Evolutionary conservation across 306 rosid genomes (phyloP), one percentile per base, ranked within the genome.

Genomic region (Ammopiptanthus mongolicus): DNA sequence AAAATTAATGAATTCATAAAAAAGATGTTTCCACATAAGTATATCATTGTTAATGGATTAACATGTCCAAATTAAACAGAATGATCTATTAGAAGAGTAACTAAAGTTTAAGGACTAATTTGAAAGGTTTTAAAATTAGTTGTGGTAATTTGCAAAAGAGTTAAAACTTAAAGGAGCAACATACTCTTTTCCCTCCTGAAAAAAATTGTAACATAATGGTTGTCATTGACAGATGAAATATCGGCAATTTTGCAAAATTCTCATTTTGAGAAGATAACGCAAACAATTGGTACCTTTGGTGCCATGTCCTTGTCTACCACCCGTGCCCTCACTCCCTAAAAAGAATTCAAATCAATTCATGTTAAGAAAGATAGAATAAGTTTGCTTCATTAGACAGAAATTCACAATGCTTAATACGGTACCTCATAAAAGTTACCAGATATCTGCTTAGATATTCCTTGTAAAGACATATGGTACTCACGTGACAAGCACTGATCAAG

Each of bases 351-450:
- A 83, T 67, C 6, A 55, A 71, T 34, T 66, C 14, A 37, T 55
- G 59, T 71, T 59, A 33, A 66, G 17, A 23, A 39, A 77, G 25
- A 13, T 11, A 21, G 8, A 25, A 17, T 1, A 33, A 23, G 10
- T 70, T 31, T 44, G 53, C 62, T 78, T 37, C 3, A 52, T 47
- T 48, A n/a, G 9, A 25, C 22, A 22, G 75, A 59, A 15, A 62
- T 28, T 52, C 4, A 66, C 6, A 56, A 34, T 21, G 41, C 2
- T 74, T 7, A 44, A 15, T 87, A 41, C 1, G 1, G 46, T 41
- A 95, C 98, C 97, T 95, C 98, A 56, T 86, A 73, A 74, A 90
- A 91, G 89, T 95, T 96, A 19, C 88, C 78, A 5, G 96, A 91
- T 69, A 91, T 65, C 78, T 81, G 78, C 85, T 73, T 80, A 56